phyloP scores from a whole-genome alignment of 164 flowering plant genomes.

The Vitis amurensis region DNA sequence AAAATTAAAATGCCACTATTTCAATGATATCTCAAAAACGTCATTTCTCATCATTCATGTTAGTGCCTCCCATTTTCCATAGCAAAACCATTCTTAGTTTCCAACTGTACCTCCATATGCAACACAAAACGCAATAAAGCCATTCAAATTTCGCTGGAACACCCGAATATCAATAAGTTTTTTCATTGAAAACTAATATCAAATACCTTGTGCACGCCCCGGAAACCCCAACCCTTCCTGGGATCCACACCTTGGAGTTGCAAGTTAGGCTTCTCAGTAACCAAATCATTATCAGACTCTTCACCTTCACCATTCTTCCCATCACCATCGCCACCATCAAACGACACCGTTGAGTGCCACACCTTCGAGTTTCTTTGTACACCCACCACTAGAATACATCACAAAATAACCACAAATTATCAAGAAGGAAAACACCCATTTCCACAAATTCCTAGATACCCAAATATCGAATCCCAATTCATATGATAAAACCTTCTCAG shows the following conservation, averaged over 20 bases:
- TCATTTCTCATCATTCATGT: no score
- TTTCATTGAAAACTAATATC: slow-evolving; percentile 8
- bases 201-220: slow-evolving; percentile 96
- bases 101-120: no score
- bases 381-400: slow-evolving; percentile 19
- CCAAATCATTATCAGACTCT: slow-evolving; percentile 40
- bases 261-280: slow-evolving; percentile 46
- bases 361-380: slow-evolving; percentile 40
- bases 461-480: background rate
- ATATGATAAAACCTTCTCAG: background rate
- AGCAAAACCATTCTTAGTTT: no score
- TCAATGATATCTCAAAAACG: no score
- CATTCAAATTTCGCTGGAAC: background rate
- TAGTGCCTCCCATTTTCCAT: no score
- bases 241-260: slow-evolving; percentile 88
- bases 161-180: background rate
- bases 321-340: slow-evolving; percentile 16
- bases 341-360: slow-evolving; percentile 47
- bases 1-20: no score
- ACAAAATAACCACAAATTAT: background rate
- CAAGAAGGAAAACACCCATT: background rate
- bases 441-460: background rate
- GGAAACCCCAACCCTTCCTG: slow-evolving; percentile 76
- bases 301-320: slow-evolving; percentile 22
- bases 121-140: no score